phyloP scores from a whole-genome alignment of 1,139 yeast genomes.

The Magnusiomyces clavatus region DNA sequence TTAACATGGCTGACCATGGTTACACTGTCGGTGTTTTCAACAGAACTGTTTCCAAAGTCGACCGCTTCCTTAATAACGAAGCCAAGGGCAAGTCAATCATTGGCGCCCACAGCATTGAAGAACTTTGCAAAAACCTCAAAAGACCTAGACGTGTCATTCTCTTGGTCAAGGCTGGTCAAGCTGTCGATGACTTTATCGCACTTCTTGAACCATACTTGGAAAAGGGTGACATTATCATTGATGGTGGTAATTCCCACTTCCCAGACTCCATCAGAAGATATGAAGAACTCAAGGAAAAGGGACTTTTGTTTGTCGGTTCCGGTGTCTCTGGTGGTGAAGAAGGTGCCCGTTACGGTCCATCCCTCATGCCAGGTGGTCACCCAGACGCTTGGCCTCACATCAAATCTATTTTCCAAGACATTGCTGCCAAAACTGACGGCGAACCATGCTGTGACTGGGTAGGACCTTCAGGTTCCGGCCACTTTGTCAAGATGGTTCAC shows the following conservation, averaged over 20 bases:
- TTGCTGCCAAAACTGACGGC: conserved; percentile 93
- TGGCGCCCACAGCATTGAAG: conserved; percentile 91
- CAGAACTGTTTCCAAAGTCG: conserved; percentile 95
- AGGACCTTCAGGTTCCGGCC: conserved; percentile 98
- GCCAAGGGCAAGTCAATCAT: conserved; percentile 83
- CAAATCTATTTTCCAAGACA: conserved; percentile 92
- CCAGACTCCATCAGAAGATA: conserved; percentile 97
- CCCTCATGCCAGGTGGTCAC: conserved; percentile 99
- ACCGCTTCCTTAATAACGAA: conserved; percentile 84
- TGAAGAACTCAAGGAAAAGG: conserved; percentile 80
- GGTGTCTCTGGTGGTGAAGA: conserved; percentile 99
- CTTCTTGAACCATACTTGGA: conserved; percentile 88
- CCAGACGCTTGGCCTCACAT: conserved; percentile 98
- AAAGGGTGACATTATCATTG: conserved; percentile 96
- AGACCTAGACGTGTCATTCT: conserved; percentile 94
- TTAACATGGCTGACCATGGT: conserved; percentile 95
- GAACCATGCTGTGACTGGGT: conserved; percentile 99
- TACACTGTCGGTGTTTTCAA: conserved; percentile 92
- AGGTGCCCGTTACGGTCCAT: conserved; percentile 99
- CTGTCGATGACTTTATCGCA: conserved; percentile 87
- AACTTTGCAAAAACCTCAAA: conserved; percentile 81
- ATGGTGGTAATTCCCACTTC: conserved; percentile 99
- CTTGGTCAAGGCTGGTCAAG: conserved; percentile 93
- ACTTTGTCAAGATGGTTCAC: conserved; percentile 99
- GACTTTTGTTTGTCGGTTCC: conserved; percentile 90